phyloP scores from a whole-genome alignment of 768 basidiomycete genomes.

The Astraeus odoratus region DNA sequence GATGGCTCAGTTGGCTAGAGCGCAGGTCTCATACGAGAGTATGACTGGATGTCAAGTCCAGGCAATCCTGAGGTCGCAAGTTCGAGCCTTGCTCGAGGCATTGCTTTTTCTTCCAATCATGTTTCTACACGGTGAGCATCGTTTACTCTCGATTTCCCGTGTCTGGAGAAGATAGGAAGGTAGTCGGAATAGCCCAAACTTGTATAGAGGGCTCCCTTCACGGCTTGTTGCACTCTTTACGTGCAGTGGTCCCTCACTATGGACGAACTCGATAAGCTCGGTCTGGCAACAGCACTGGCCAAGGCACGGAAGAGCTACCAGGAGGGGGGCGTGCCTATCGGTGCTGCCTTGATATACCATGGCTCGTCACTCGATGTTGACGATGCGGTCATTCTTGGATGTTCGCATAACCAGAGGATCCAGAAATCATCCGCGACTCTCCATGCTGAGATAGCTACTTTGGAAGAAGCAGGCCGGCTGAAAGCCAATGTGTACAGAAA shows the following conservation, averaged over 20 bases:
- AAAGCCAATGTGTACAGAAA: conserved; percentile 38
- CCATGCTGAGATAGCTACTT: conserved; percentile 43
- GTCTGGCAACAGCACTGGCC: conserved; percentile 26
- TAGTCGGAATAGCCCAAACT: too few species aligned
- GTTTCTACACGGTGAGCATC: background rate
- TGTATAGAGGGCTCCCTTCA: too few species aligned
- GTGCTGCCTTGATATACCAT: conserved; percentile 39
- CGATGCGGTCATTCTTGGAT: conserved; percentile 30
- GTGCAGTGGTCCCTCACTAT: too few species aligned
- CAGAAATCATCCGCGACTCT: conserved; percentile 37
- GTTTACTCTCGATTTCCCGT: too few species aligned
- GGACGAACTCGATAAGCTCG: conserved; percentile 22
- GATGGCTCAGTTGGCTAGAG: conserved; percentile 51
- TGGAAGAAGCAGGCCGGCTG: conserved; percentile 48
- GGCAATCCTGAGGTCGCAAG: conserved; percentile 55
- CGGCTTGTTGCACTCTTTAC: too few species aligned
- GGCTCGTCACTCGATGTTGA: conserved; percentile 5
- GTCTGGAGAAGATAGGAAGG: too few species aligned
- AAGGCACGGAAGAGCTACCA: conserved; percentile 41
- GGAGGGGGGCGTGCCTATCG: conserved; percentile 61
- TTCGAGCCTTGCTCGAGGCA: conserved; percentile 55
- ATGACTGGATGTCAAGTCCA: conserved; percentile 21
- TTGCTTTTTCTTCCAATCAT: conserved; percentile 3
- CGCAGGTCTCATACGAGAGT: conserved; percentile 45
- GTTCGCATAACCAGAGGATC: conserved; percentile 38